Evolutionary conservation across 495 filamentous ascomycete species (phyloP).

Genomic region (Tetracladium marchalianum): DNA sequence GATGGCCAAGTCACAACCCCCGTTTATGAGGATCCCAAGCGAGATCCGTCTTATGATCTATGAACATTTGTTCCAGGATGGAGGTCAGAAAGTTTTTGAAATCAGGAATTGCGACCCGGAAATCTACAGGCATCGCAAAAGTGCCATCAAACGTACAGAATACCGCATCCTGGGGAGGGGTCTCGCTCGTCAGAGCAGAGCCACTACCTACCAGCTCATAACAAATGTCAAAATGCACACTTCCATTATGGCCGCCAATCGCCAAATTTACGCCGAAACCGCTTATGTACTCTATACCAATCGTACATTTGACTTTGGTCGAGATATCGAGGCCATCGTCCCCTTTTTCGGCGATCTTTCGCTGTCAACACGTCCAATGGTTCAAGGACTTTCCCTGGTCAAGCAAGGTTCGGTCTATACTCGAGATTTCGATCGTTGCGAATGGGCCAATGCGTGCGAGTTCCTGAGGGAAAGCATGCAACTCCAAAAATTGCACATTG

Average conservation of each 20-base stretch:
- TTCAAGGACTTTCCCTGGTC: constrained; percentile 33
- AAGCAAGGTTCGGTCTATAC: constrained; percentile 38
- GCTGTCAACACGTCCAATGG: constrained; percentile 26
- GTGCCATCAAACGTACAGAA: constrained; percentile 12
- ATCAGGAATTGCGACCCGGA: constrained; percentile 13
- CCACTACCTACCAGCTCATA: constrained; percentile 37
- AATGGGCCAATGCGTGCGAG: constrained; percentile 37
- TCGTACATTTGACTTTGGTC: constrained; percentile 42
- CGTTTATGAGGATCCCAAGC: constrained; percentile 29
- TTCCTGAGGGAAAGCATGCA: constrained; percentile 26
- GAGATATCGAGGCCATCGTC: constrained; percentile 41
- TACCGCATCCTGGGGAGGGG: constrained; percentile 25
- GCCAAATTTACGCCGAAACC: constrained; percentile 37
- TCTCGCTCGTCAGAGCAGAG: constrained; percentile 23
- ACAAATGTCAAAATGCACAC: constrained; percentile 28
- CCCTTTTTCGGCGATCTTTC: constrained; percentile 46
- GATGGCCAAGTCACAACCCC: constrained; percentile 7
- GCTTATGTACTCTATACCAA: constrained; percentile 36
- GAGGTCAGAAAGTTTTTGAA: constrained; percentile 13
- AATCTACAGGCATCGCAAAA: constrained; percentile 3
- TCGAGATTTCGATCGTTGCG: constrained; percentile 39
- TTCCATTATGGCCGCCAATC: constrained; percentile 34
- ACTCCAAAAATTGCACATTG: constrained; percentile 30
- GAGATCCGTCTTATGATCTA: constrained; percentile 50
- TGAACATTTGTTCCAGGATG: constrained; percentile 29